Percentiles rank a stretch among this genome's conserved stretches.
These are phyloP conservation scores for Metschnikowia bowlesiae DNA, from an alignment of 805 yeast genomes.

Conservation along the genomic window DNA sequence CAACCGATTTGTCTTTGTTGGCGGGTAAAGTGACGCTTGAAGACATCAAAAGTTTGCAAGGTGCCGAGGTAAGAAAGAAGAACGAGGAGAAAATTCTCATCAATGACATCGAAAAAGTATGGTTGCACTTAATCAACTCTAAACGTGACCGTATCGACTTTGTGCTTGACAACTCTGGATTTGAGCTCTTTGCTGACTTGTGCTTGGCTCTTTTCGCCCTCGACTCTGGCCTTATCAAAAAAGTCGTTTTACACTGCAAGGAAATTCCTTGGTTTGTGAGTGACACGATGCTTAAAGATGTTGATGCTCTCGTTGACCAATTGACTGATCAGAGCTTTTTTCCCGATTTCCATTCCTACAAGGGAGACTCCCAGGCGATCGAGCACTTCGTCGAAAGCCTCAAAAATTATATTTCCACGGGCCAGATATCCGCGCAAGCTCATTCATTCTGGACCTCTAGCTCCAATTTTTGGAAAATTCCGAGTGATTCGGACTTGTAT, in stretches of 20 bases:
- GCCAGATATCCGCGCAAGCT: slow-evolving; percentile 32
- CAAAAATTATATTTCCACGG: slow-evolving; percentile 16
- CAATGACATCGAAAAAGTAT: slow-evolving; percentile 70
- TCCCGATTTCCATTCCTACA: slow-evolving; percentile 29
- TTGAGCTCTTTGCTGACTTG: slow-evolving; percentile 88
- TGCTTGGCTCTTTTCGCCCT: slow-evolving; percentile 42
- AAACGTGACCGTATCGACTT: slow-evolving; percentile 60
- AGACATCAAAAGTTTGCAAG: slow-evolving; percentile 88
- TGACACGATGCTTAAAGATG: slow-evolving; percentile 86
- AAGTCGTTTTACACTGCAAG: slow-evolving; percentile 80
- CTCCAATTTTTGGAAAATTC: slow-evolving; percentile 70
- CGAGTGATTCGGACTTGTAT: slow-evolving; percentile 60
- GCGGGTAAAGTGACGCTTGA: slow-evolving; percentile 80
- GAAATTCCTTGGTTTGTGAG: slow-evolving; percentile 96
- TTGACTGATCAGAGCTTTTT: slow-evolving; percentile 51
- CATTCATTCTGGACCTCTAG: slow-evolving; percentile 86
- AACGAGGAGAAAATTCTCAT: slow-evolving; percentile 74
- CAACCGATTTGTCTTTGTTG: slow-evolving; percentile 86
- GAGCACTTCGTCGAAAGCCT: slow-evolving; percentile 20
- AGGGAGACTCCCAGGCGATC: slow-evolving; percentile 20
- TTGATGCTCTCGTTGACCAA: slow-evolving; percentile 53
- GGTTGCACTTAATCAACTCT: slow-evolving; percentile 43
- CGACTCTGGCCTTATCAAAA: slow-evolving; percentile 60
- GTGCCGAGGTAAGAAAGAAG: slow-evolving; percentile 77
- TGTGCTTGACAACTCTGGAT: slow-evolving; percentile 90